These are phyloP conservation scores for Sarocladium strictum DNA, from an alignment of 2,329 filamentous ascomycete genomes.

Conservation along the genomic window DNA sequence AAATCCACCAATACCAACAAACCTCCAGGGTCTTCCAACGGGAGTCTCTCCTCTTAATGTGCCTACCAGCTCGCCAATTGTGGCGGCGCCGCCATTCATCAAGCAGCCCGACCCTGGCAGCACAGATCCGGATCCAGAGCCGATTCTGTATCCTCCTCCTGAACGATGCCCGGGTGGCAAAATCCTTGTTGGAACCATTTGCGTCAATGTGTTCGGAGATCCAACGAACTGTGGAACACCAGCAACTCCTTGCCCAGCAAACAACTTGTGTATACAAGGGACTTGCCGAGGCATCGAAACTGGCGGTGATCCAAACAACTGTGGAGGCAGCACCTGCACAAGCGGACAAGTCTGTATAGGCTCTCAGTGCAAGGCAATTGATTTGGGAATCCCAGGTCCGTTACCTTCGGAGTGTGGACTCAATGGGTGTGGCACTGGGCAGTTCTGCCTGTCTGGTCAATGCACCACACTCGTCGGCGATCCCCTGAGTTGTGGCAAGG, in stretches of 20 bases:
- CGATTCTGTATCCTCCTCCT: neutral
- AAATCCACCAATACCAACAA: neutral
- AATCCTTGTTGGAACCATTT: slow-evolving; percentile 4
- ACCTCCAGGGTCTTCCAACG: neutral
- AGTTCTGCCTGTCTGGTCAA: slow-evolving; percentile 8
- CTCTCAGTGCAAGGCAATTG: neutral
- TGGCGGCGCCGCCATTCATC: neutral
- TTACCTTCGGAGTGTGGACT: neutral
- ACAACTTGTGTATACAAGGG: slow-evolving; percentile 1
- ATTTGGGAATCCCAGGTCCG: neutral
- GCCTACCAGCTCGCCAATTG: neutral
- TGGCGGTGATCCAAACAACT: neutral
- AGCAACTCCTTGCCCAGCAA: neutral
- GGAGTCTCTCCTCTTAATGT: neutral
- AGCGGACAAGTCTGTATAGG: slow-evolving; percentile 1
- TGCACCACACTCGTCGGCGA: neutral
- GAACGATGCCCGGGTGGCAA: slow-evolving; percentile 6
- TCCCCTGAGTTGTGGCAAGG: neutral
- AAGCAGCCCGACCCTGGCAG: neutral
- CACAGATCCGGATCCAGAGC: neutral
- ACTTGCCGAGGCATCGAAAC: neutral
- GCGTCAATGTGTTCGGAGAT: slow-evolving; percentile 1
- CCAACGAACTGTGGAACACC: neutral
- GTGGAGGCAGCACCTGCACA: neutral
- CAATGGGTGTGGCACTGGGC: slow-evolving; percentile 2